Base-by-base conservation (phyloP, 1,284 basidiomycete genomes). In the Irpex lacteus region DNA sequence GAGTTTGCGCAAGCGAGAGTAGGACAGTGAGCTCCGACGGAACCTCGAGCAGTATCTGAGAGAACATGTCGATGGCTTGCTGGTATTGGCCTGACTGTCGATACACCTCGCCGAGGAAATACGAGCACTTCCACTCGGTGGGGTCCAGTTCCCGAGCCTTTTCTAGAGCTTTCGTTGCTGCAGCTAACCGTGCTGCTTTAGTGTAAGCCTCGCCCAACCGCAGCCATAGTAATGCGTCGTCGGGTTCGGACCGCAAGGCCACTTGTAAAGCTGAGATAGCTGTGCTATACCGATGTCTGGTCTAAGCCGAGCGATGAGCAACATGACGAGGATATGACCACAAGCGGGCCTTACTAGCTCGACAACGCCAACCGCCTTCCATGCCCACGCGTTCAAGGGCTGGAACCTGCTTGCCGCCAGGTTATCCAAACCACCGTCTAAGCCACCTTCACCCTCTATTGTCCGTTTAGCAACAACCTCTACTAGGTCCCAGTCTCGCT, bases 361-460 rank as follows among this genome's bases (percentile, higher is more conserved):
- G 1, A 97, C 96, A 1, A 94, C 87, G 1, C 98, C 98, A 34
- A 98, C 81, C 8, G 98, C 97, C 76, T 98, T 98, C 96, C 96
- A 99, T 1, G 98, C 98, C 98, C 98, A 99, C 2, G 91, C 86
- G 70, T 96, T 96, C 52, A 87, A 88, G 0, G 95, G 92, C 38
- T 90, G 82, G 74, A 87, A 87, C 67, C 84, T 80, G 52, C 77
- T 80, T 44, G 75, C 76, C 0, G 81, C 78, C 56, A 77, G 81
- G 21, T 79, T 74, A 18, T 81, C 81, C 13, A 85, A 75, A 0
- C 88, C 87, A 37, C 85, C 87, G 70, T 89, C 85, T 18, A 90
- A 70, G 7, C 91, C 93, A 21, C 94, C 94, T 78, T 97, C 95
- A 19, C 95, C 95, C 64, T 96, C 94, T 71, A 99, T 96, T 0